Evolutionary conservation across 139 green algal species (phyloP), one percentile per base, ranked within the genome.

Genomic region (Parachlorella kessleri): DNA sequence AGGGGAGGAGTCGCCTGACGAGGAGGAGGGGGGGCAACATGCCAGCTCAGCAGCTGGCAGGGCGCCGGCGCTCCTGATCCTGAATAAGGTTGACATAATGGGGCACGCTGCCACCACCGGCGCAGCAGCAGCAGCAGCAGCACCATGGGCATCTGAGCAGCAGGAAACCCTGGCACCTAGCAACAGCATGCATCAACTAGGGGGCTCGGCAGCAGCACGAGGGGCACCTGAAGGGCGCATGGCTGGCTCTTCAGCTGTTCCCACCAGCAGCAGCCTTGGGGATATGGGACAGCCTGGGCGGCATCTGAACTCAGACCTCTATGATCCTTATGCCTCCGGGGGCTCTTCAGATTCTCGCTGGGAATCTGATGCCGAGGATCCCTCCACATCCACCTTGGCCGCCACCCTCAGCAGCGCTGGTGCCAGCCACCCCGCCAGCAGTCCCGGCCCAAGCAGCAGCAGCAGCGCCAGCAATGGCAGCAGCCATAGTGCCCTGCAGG

Each of bases 61-160:
- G 3, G 4, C 55, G 38, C 76, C 85, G 26, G 73, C 86, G 3
- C 74, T 99, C 38, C 87, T 99, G 54, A 93, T 98, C 18, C 80
- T 89, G 23, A 99, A 99, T 87, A 99, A 99, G 81, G 76, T 64
- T 4, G 96, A 99, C 83, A 84, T 95, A 28, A 78, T 80, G 36
- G 77, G n/a, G n/a, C n/a, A n/a, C n/a, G n/a, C n/a, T n/a, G n/a
- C n/a, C 64, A 26, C 36, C 21, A 18, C n/a, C 18, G 10, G 48
- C 48, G 18, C 53, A 68, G 72, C 70, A 65, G 28, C 18, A 26
- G 39, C n/a, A 73, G 63, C 59, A 77, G 73, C 37, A 41, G 71
- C 71, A 66, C 32, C 42, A 67, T 23, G 33, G 37, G 33, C 36
- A 54, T 54, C 23, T 48, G 54, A 55, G 72, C 72, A 69, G 67